These are phyloP conservation scores for Colletotrichum sp. DNA, from an alignment of 2,329 filamentous ascomycete genomes.

Conservation along the genomic window DNA sequence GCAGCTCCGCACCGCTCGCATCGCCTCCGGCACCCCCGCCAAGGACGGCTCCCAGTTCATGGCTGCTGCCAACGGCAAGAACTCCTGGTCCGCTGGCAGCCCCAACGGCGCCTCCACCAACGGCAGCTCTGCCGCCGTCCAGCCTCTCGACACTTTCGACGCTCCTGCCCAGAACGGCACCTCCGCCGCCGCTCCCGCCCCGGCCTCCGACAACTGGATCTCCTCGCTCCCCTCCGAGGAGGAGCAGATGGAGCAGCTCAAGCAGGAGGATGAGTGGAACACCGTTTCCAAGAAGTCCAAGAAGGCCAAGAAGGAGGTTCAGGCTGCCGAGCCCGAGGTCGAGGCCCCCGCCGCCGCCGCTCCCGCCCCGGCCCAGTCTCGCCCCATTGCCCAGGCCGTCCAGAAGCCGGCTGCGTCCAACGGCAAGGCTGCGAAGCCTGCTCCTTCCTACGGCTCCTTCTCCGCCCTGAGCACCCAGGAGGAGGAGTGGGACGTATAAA, in stretches of 20 bases:
- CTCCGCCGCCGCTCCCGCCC: slow-evolving; percentile 32
- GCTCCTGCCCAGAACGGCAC: slow-evolving; percentile 34
- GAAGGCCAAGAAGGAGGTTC: slow-evolving; percentile 45
- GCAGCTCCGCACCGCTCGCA: slow-evolving; percentile 81
- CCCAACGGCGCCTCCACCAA: slow-evolving; percentile 38
- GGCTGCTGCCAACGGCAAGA: slow-evolving; percentile 45
- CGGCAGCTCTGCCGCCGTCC: slow-evolving; percentile 34
- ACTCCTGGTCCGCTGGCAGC: slow-evolving; percentile 48
- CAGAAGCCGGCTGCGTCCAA: slow-evolving; percentile 31
- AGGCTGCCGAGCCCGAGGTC: slow-evolving; percentile 43
- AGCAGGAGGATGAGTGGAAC: slow-evolving; percentile 62
- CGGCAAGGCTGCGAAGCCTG: slow-evolving; percentile 34
- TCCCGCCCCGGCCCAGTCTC: slow-evolving; percentile 22
- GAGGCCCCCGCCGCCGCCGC: slow-evolving; percentile 31
- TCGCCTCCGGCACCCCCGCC: slow-evolving; percentile 81
- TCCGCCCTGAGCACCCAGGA: slow-evolving; percentile 51
- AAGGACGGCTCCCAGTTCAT: slow-evolving; percentile 76
- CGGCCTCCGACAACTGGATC: slow-evolving; percentile 49
- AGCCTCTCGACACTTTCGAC: slow-evolving; percentile 66
- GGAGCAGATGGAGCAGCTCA: slow-evolving; percentile 65
- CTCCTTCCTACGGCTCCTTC: slow-evolving; percentile 44
- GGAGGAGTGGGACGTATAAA: slow-evolving; percentile 59
- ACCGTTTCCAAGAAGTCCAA: slow-evolving; percentile 57
- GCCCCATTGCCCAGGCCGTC: slow-evolving; percentile 30
- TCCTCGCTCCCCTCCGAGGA: slow-evolving; percentile 64